These are phyloP conservation scores for Daedaleopsis sinensis DNA, from an alignment of 768 basidiomycete genomes.

Conservation along the genomic window DNA sequence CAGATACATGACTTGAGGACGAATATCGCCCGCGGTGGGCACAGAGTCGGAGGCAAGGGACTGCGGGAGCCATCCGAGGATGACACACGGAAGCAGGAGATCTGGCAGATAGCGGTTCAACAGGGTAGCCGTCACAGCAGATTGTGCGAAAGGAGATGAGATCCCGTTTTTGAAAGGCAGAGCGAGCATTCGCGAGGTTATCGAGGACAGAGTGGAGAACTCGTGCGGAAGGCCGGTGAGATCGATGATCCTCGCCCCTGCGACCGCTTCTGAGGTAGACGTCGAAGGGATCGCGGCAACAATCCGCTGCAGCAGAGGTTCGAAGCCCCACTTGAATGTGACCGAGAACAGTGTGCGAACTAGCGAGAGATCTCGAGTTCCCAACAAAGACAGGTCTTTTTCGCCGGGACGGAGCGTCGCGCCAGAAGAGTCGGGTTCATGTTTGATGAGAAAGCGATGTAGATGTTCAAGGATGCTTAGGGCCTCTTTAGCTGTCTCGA, in stretches of 20 bases:
- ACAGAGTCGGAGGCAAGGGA: slow-evolving; percentile 41
- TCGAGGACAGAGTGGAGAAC: slow-evolving; percentile 44
- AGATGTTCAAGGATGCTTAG: slow-evolving; percentile 50
- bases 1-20: slow-evolving; percentile 56
- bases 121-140: slow-evolving; percentile 59
- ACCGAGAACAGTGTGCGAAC: slow-evolving; percentile 69
- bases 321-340: slow-evolving; percentile 71
- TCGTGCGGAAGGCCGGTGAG: slow-evolving; percentile 46
- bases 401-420: not conserved
- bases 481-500: slow-evolving; percentile 58
- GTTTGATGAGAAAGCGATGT: slow-evolving; percentile 42
- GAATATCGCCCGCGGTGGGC: slow-evolving; percentile 48
- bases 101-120: slow-evolving; percentile 61
- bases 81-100: slow-evolving; percentile 59
- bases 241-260: slow-evolving; percentile 46
- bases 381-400: slow-evolving; percentile 44
- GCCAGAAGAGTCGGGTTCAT: not conserved
- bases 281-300: slow-evolving; percentile 26
- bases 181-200: slow-evolving; percentile 47
- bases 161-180: slow-evolving; percentile 58
- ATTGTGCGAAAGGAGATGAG: slow-evolving; percentile 53
- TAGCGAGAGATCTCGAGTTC: slow-evolving; percentile 65
- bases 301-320: slow-evolving; percentile 53
- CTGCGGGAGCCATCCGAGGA: slow-evolving; percentile 76
- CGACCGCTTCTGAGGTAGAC: slow-evolving; percentile 40